Evolutionary conservation across 2,329 filamentous ascomycete species (phyloP), one percentile per base, ranked within the genome.

Genomic region (Nemania sp.): DNA sequence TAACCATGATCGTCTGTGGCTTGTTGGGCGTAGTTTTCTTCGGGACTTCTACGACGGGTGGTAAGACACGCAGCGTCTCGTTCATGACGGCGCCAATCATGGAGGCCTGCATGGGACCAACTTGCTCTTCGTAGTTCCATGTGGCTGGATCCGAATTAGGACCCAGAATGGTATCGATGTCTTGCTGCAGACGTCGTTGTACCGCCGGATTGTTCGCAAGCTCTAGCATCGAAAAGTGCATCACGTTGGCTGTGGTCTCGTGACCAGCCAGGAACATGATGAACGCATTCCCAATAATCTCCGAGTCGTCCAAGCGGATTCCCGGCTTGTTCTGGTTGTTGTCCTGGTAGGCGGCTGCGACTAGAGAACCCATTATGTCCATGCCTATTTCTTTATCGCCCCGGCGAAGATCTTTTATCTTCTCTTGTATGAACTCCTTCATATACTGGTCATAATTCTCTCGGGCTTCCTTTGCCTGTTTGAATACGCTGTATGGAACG

Each of bases 11-110:
- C 17, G 75, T 67, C 70, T 91, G 86, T 46, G 80, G 78, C 19
- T 74, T 66, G 2, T 67, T 64, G 2, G 72, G 68, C 3, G 71
- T 65, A 4, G 82, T 80, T 47, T 76, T 80, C 72, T 94, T 94
- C 23, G 89, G 89, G 22, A 94, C 86, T 47, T 80, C 81, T 37
- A 84, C 75, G 15, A 90, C 86, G 0, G 90, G 84, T 2, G 89
- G 88, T 54, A 90, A 77, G 36, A 91, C 65, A 9, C 90, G 84
- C 48, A 94, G 77, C 31, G 86, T 85, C 74, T 94, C 90, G 66
- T 91, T 89, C 78, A 93, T 81, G 62, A 87, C 81, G 3, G 90
- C 89, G 15, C 86, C 90, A 8, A 86, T 73, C 78, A 90, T 86
- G 55, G 85, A 84, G 9, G 79, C 82, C 61, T 90, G 81, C 54